Conservation (phyloP, 345 rosid species). For the Geranium brycei region DNA sequence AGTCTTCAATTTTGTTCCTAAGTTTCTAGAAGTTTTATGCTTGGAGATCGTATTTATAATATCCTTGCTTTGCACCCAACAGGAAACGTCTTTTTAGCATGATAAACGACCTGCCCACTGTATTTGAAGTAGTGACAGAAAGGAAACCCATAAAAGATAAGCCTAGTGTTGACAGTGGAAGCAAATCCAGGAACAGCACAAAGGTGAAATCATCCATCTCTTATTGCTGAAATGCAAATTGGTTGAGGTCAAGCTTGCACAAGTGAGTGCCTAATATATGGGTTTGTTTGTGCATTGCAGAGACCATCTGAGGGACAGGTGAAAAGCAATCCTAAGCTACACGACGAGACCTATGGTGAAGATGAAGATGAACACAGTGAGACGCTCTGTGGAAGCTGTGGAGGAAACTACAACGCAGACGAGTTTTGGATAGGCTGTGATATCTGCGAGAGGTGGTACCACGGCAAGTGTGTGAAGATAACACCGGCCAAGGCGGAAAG, state of each 20-base stretch:
- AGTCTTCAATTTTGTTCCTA: background rate
- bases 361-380: constrained; percentile 82
- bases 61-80: constrained; percentile 11
- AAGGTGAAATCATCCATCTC: constrained; percentile 34
- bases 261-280: background rate
- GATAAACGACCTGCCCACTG: constrained; percentile 85
- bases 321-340: constrained; percentile 39
- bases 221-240: too few relatives aligned
- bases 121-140: constrained; percentile 91
- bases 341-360: constrained; percentile 49
- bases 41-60: background rate
- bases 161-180: constrained; percentile 73
- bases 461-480: constrained; percentile 80
- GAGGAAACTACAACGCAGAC: constrained; percentile 58
- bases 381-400: constrained; percentile 76
- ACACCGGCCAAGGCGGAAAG: constrained; percentile 77
- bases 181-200: constrained; percentile 62
- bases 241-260: background rate
- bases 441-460: constrained; percentile 83
- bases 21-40: background rate
- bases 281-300: constrained; percentile 18
- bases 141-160: constrained; percentile 81
- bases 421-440: constrained; percentile 92
- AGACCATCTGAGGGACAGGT: constrained; percentile 57
- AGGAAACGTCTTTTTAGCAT: constrained; percentile 85